Conservation (phyloP, 768 basidiomycete genomes). For the Gymnopilus junonius region DNA sequence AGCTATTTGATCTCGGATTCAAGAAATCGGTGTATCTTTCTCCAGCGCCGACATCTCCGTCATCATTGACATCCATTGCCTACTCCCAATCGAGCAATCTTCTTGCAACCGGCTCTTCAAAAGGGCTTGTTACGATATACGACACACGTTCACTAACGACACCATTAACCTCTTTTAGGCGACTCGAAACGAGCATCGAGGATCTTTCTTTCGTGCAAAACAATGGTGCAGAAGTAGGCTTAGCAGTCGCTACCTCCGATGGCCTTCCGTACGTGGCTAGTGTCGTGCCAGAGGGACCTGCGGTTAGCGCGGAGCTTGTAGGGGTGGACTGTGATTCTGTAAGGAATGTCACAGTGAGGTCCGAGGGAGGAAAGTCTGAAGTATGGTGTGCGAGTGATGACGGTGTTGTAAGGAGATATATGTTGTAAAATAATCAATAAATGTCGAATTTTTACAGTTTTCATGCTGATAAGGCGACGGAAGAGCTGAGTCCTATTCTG, state of each 20-base stretch:
- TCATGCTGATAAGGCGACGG: too few species aligned
- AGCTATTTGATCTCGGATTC: slow-evolving; percentile 58
- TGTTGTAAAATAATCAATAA: not conserved
- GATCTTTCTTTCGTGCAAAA: slow-evolving; percentile 44
- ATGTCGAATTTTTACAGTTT: too few species aligned
- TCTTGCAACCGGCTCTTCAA: slow-evolving; percentile 61
- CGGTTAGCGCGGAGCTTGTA: slow-evolving; percentile 52
- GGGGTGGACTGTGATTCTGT: slow-evolving; percentile 68
- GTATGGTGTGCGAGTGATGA: slow-evolving; percentile 60
- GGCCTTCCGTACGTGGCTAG: slow-evolving; percentile 62
- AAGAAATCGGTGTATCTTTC: slow-evolving; percentile 34
- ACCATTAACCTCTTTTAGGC: slow-evolving; percentile 45
- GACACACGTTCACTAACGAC: slow-evolving; percentile 50
- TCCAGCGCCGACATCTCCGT: slow-evolving; percentile 17
- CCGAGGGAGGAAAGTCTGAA: slow-evolving; percentile 13
- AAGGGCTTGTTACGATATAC: slow-evolving; percentile 59
- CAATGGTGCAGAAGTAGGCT: slow-evolving; percentile 28
- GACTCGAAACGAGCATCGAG: slow-evolving; percentile 54
- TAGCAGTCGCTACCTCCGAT: slow-evolving; percentile 59
- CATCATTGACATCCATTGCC: slow-evolving; percentile 47
- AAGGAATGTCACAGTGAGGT: slow-evolving; percentile 40
- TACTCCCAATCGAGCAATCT: slow-evolving; percentile 45
- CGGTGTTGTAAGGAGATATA: slow-evolving; percentile 59
- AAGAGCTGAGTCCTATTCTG: too few species aligned
- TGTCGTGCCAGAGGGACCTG: slow-evolving; percentile 45